These are phyloP conservation scores for Entamoeba dispar DNA, from an alignment of 208 protist genomes.

Conservation along the genomic window DNA sequence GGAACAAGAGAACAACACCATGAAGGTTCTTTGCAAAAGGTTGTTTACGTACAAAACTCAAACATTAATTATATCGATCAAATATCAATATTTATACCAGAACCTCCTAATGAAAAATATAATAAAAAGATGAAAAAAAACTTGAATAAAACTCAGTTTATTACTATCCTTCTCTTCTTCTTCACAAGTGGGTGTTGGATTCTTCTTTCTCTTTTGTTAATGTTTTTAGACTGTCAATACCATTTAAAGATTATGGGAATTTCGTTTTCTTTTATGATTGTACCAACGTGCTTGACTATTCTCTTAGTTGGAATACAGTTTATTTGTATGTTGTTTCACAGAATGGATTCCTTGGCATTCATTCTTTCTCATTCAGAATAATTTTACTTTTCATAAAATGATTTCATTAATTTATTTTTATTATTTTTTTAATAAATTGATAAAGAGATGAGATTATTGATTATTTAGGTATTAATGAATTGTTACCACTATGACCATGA, in stretches of 20 bases:
- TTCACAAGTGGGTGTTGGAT: background rate
- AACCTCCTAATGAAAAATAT: background rate
- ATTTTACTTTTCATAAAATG: background rate
- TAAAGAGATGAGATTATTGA: no score
- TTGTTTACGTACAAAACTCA: background rate
- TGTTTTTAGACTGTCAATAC: background rate
- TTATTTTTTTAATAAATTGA: no score
- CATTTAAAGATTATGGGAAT: background rate
- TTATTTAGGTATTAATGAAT: background rate
- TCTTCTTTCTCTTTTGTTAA: background rate
- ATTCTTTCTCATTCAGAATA: background rate
- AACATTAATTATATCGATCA: background rate
- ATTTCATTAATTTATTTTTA: background rate
- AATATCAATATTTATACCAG: background rate
- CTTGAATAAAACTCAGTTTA: background rate
- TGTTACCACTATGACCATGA: background rate
- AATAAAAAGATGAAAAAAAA: background rate
- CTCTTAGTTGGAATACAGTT: background rate
- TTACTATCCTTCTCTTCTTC: background rate
- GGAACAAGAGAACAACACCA: background rate
- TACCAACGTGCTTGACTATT: background rate
- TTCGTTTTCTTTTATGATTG: background rate
- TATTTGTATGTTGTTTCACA: background rate
- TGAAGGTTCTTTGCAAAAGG: background rate
- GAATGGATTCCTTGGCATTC: background rate